Evolutionary conservation across 2,329 filamentous ascomycete genomes (phyloP).

Genomic region (Xylariaceae sp.): DNA sequence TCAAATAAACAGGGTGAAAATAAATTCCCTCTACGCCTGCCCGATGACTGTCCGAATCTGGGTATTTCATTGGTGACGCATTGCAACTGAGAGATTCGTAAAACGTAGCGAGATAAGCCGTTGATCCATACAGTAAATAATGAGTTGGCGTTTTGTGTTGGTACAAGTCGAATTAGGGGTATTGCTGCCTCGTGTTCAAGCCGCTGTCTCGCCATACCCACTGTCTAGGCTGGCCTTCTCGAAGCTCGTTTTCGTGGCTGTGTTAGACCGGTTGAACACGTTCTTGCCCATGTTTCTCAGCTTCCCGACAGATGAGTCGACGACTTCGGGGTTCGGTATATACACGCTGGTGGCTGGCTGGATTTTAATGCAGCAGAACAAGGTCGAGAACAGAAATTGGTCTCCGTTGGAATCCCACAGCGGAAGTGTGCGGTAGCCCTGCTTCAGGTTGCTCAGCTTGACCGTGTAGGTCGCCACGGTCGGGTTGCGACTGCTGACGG

Average conservation of each 20-base stretch:
- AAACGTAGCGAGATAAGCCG: slow-evolving; percentile 1
- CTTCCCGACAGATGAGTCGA: slow-evolving; percentile 42
- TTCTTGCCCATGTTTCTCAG: slow-evolving; percentile 52
- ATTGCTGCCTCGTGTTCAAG: slow-evolving; percentile 13
- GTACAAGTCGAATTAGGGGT: slow-evolving; percentile 21
- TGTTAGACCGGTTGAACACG: slow-evolving; percentile 50
- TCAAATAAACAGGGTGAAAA: slow-evolving; percentile 9
- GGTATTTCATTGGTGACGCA: slow-evolving; percentile 13
- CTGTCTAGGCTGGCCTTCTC: slow-evolving; percentile 44
- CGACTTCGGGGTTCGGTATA: slow-evolving; percentile 41
- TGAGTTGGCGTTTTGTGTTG: slow-evolving; percentile 13
- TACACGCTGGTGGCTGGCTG: slow-evolving; percentile 52
- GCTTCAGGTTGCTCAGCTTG: slow-evolving; percentile 82
- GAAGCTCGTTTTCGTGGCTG: slow-evolving; percentile 45
- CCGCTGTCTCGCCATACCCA: slow-evolving; percentile 27
- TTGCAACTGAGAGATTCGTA: slow-evolving; percentile 8
- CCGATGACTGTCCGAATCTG: slow-evolving; percentile 6
- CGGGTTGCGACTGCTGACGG: slow-evolving; percentile 55
- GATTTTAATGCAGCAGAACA: slow-evolving; percentile 83
- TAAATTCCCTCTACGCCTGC: slow-evolving; percentile 13
- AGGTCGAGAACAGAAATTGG: slow-evolving; percentile 87
- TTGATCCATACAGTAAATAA: background rate
- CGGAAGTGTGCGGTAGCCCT: slow-evolving; percentile 88
- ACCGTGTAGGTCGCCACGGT: slow-evolving; percentile 85
- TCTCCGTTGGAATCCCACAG: slow-evolving; percentile 85